Base-by-base conservation (phyloP, 768 basidiomycete genomes). In the Exsudoporus frostii region DNA sequence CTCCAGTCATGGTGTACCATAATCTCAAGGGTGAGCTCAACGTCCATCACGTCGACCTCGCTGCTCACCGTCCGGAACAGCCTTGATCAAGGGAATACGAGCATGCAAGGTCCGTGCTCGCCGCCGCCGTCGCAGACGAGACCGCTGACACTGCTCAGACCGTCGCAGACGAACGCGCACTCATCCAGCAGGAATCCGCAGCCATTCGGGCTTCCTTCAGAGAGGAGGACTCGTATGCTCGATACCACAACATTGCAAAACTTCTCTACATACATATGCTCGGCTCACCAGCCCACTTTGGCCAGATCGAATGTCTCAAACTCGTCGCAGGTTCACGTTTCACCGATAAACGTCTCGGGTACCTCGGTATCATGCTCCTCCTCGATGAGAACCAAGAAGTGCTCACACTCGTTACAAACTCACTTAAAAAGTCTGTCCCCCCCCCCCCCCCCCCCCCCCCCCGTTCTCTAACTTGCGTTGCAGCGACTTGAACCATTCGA, bases 401-500 rank as follows among this genome's bases (percentile, higher is more conserved):
- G 2, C 75, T 99, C 57, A 99, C 93, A 1, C 78, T 99, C 42
- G 95, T 99, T 42, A 99, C 97, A 15, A 99, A 99, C 69, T 97
- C 94, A 29, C 74, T 99, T 63, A 99, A 99, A 75, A 98, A 98
- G 97, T 98, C 74, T 29, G 42, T 39, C 22, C 19, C 38, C 33
- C 38, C 38, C 40, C 7, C 4, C 36, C 17, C 30, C 50, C 38
- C 22, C 33, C 38, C 40, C 13, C 14, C 1, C 17, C 25, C 34
- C 38, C 37, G 44, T 53, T 39, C 42, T 53, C 61, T 67, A 9
- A 60, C 51, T 14, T 15, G 14, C 48, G 36, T 24, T 5, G 3
- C 53, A 99, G 96, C 74, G 97, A 99, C 73, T 92, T 99, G 92
- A 98, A 98, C 71, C 95, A 98, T 70, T 87, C 95, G 2, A 98